Evolutionary conservation across 1,284 basidiomycete genomes (phyloP).

Genomic region (Ustilago esculenta): DNA sequence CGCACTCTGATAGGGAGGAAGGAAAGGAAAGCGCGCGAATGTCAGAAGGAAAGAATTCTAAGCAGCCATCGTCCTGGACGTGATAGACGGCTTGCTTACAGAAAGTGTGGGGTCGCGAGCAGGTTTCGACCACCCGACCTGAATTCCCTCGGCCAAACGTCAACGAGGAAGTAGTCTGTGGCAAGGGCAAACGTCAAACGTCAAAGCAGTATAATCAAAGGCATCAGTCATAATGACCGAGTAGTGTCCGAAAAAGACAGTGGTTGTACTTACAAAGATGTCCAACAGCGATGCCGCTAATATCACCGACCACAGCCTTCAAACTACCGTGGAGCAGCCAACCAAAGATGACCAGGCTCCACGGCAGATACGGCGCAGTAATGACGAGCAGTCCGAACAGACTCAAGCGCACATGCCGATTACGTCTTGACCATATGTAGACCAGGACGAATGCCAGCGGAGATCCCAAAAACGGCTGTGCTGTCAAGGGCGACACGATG

Average conservation of each 20-base stretch:
- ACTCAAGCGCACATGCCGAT: slow-evolving; percentile 91
- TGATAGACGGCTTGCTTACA: slow-evolving; percentile 73
- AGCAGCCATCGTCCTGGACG: too few species aligned
- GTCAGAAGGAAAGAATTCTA: too few species aligned
- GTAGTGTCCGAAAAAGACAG: neutral
- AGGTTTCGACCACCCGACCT: slow-evolving; percentile 78
- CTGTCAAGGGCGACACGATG: slow-evolving; percentile 67
- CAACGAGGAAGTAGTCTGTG: slow-evolving; percentile 82
- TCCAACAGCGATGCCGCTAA: slow-evolving; percentile 70
- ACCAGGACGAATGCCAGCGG: slow-evolving; percentile 75
- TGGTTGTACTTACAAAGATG: slow-evolving; percentile 56
- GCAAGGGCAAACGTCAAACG: too few species aligned
- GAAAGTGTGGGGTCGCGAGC: slow-evolving; percentile 77
- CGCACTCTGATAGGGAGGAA: slow-evolving; percentile 18
- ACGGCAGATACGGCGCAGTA: slow-evolving; percentile 91
- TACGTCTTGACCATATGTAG: slow-evolving; percentile 94
- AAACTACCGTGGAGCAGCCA: slow-evolving; percentile 90
- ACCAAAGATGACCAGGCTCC: slow-evolving; percentile 84
- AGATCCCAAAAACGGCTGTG: slow-evolving; percentile 49
- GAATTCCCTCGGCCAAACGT: slow-evolving; percentile 94
- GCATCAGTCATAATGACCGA: neutral
- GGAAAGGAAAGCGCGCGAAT: neutral
- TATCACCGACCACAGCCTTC: slow-evolving; percentile 83
- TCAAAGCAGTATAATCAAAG: neutral
- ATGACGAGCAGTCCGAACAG: slow-evolving; percentile 94